A percentile compares a stretch with the other conserved stretches of the same genome.
phyloP scores from a whole-genome alignment of 2,329 filamentous ascomycete genomes.

The Xylariaceae sp. region DNA sequence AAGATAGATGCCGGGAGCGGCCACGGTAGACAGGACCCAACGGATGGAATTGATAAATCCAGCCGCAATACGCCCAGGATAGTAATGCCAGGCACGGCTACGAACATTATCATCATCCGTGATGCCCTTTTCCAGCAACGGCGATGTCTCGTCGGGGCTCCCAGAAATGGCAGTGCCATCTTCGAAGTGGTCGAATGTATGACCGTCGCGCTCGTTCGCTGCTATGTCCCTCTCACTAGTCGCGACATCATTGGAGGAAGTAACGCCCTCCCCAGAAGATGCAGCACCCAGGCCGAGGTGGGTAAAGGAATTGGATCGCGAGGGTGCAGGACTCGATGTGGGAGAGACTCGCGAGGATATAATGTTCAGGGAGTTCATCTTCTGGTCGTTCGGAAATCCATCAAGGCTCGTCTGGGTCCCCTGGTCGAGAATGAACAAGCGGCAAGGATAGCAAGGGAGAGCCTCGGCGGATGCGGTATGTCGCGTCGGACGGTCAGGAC shows the following conservation, averaged over 20 bases:
- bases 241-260: constrained; percentile 30
- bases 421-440: constrained; percentile 13
- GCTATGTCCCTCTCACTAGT: constrained; percentile 23
- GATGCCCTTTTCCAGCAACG: constrained; percentile 48
- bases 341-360: constrained; percentile 77
- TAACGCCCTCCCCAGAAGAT: constrained; percentile 33
- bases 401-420: constrained; percentile 32
- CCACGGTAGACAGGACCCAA: constrained; percentile 72
- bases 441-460: constrained; percentile 1
- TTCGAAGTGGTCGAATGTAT: constrained; percentile 30
- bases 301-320: constrained; percentile 56
- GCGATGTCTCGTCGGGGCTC: constrained; percentile 59
- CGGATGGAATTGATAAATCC: constrained; percentile 70
- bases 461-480: constrained; percentile 4
- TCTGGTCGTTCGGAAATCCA: constrained; percentile 52
- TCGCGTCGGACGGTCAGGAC: background rate
- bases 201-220: constrained; percentile 33
- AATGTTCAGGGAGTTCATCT: constrained; percentile 96
- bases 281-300: constrained; percentile 44
- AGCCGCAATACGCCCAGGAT: constrained; percentile 65
- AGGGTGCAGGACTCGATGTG: constrained; percentile 49
- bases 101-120: constrained; percentile 33
- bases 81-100: constrained; percentile 45
- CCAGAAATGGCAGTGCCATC: constrained; percentile 21
- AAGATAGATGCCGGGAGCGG: constrained; percentile 75